phyloP scores from a whole-genome alignment of 2,329 filamentous ascomycete species.

The Eutypa lata region DNA sequence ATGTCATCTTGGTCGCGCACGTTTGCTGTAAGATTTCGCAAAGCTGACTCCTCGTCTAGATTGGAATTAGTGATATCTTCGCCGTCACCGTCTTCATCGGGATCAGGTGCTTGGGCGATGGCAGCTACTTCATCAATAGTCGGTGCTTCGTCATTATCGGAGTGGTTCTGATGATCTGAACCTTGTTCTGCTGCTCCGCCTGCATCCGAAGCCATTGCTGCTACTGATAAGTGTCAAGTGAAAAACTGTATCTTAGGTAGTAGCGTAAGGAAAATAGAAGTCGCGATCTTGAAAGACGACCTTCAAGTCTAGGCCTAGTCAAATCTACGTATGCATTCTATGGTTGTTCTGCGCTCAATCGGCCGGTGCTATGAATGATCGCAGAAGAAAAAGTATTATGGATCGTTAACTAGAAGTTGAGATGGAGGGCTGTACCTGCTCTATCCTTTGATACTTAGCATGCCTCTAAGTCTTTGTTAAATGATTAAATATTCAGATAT shows the following conservation, averaged over 20 bases:
- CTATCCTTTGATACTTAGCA: too few species aligned
- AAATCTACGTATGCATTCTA: too few species aligned
- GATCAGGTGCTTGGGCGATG: conserved; percentile 5
- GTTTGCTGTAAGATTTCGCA: conserved; percentile 62
- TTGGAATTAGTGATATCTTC: conserved; percentile 2
- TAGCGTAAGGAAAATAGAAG: neutral
- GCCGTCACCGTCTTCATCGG: conserved; percentile 3
- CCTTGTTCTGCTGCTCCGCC: conserved; percentile 3
- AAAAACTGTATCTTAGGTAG: neutral
- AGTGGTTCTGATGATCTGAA: neutral
- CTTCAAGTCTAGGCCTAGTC: too few species aligned
- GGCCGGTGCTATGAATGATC: too few species aligned
- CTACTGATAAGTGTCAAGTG: neutral
- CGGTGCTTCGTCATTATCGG: neutral
- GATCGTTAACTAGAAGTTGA: too few species aligned
- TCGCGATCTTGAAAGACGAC: neutral
- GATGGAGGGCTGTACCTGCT: too few species aligned
- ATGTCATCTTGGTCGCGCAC: conserved; percentile 86
- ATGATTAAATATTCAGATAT: too few species aligned
- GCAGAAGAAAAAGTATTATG: too few species aligned
- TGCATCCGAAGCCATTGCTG: conserved; percentile 4
- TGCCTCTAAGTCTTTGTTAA: too few species aligned
- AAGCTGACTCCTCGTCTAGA: conserved; percentile 56
- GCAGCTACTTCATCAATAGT: conserved; percentile 6
- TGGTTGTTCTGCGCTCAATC: too few species aligned